Percentiles rank a stretch among this genome's conserved stretches.
Evolutionary conservation across 2,329 filamentous ascomycete species (phyloP).

Genomic region (Pseudogymnoascus sp.): DNA sequence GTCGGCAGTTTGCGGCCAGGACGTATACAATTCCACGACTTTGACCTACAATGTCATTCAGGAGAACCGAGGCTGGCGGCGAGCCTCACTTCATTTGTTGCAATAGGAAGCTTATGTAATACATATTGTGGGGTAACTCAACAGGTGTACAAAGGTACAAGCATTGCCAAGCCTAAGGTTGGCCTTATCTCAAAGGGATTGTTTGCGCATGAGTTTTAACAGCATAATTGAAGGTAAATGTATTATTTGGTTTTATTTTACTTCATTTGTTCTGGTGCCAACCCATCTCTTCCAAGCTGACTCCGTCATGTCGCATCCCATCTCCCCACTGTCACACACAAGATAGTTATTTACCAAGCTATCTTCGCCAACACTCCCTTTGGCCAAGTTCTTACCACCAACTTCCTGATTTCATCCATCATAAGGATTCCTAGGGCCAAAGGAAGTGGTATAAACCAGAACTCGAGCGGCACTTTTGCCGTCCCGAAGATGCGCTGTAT

Average conservation of each 20-base stretch:
- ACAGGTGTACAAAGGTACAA: neutral
- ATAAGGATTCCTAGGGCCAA: constrained; percentile 41
- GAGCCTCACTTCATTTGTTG: neutral
- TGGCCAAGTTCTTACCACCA: constrained; percentile 39
- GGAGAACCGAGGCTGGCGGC: constrained; percentile 1
- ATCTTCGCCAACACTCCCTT: constrained; percentile 36
- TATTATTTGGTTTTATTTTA: constrained; percentile 10
- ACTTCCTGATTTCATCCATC: constrained; percentile 46
- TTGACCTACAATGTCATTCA: neutral
- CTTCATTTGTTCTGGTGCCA: constrained; percentile 12
- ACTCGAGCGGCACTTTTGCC: constrained; percentile 41
- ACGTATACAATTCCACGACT: neutral
- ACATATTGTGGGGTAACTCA: neutral
- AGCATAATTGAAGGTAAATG: neutral
- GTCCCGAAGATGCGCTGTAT: constrained; percentile 42
- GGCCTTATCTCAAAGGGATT: too few species aligned
- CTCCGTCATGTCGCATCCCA: neutral
- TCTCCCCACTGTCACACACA: neutral
- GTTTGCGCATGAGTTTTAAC: neutral
- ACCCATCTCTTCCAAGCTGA: neutral
- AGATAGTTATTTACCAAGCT: constrained; percentile 37
- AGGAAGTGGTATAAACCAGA: constrained; percentile 44
- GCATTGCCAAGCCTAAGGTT: neutral
- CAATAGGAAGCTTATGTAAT: neutral
- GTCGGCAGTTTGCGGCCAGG: neutral